Evolutionary conservation across 2,329 filamentous ascomycete genomes (phyloP).

Genomic region (Lasiodiplodia sp.): DNA sequence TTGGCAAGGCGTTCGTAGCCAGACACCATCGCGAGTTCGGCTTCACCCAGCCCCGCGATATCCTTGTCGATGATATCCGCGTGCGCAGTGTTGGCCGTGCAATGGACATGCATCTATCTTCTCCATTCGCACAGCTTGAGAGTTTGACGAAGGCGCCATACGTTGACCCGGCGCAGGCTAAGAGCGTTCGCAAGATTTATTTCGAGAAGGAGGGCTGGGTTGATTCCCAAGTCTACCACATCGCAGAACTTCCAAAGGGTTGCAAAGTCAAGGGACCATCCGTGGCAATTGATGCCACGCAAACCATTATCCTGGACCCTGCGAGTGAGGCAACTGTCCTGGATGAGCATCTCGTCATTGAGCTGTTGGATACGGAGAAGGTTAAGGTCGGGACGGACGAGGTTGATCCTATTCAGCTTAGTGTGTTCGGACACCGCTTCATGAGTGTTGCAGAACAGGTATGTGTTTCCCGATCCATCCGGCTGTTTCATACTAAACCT

Average conservation of each 20-base stretch:
- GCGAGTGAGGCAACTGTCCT: constrained; percentile 36
- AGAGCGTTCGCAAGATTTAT: constrained; percentile 63
- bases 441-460: constrained; percentile 38
- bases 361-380: constrained; percentile 48
- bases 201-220: constrained; percentile 38
- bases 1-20: constrained; percentile 44
- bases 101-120: constrained; percentile 54
- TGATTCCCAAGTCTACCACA: constrained; percentile 36
- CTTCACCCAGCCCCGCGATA: constrained; percentile 49
- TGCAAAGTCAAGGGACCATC: constrained; percentile 40
- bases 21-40: constrained; percentile 54
- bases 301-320: constrained; percentile 54
- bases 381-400: constrained; percentile 22
- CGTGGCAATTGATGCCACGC: constrained; percentile 50
- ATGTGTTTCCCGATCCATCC: neutral
- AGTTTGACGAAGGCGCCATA: constrained; percentile 63
- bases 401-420: constrained; percentile 34
- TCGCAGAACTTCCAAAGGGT: constrained; percentile 36
- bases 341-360: constrained; percentile 50
- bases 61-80: constrained; percentile 34
- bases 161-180: constrained; percentile 71
- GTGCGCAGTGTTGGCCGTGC: constrained; percentile 68
- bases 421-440: constrained; percentile 37
- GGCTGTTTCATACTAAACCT: neutral
- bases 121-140: constrained; percentile 45